Evolutionary conservation across 441 rosid species (phyloP).

Genomic region (Populus hybrid): DNA sequence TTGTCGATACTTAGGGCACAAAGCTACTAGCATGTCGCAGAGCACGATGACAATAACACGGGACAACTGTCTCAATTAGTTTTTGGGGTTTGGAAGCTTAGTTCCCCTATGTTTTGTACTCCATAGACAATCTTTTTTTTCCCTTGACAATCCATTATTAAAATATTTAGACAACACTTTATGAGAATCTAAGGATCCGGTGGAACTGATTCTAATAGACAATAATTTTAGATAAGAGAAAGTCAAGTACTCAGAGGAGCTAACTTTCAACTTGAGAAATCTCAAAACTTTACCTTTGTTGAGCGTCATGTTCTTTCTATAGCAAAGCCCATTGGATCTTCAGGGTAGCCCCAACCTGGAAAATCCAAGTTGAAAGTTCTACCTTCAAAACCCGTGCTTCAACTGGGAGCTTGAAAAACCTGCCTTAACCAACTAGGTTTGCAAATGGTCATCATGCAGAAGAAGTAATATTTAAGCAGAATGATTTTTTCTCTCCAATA

Average conservation of each 20-base stretch:
- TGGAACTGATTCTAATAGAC: too few species aligned
- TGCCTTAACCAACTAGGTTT: neutral
- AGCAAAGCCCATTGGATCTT: neutral
- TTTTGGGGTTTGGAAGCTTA: neutral
- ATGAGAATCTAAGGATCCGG: neutral
- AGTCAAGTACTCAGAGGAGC: neutral
- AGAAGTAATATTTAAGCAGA: neutral
- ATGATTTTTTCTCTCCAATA: neutral
- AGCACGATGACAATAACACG: too few species aligned
- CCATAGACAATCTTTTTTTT: neutral
- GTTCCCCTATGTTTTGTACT: neutral
- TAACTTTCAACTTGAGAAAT: neutral
- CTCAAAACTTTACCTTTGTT: neutral
- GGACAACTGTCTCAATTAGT: too few species aligned
- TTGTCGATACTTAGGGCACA: too few species aligned
- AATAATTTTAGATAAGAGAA: neutral
- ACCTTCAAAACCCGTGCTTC: too few species aligned
- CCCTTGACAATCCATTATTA: neutral
- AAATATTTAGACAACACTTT: neutral
- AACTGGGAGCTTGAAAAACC: neutral
- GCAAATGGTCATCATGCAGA: neutral
- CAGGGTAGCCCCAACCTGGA: neutral
- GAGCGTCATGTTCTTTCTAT: neutral
- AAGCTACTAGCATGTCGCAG: too few species aligned
- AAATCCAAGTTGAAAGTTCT: neutral